Evolutionary conservation across 306 rosid species (phyloP), one percentile per base, ranked within the genome.

Genomic region (Hippophae tibetana): DNA sequence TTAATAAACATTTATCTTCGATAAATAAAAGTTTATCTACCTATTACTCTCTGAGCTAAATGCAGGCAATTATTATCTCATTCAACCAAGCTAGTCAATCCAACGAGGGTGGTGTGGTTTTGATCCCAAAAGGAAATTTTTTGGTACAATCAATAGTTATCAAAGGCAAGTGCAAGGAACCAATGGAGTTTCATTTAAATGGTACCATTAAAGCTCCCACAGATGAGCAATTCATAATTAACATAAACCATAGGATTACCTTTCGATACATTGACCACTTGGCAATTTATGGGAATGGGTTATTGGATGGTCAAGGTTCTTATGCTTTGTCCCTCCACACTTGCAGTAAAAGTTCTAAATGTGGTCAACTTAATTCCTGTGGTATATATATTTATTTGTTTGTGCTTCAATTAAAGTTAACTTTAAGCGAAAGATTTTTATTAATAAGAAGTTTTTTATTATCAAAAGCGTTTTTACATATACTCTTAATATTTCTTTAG

Each of bases 21-120:
- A 1, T 0, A 0, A 18, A 18, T 18, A 18, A 18, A 18, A 18
- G 23, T 18, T 18, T 1, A 18, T 18, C 23, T 18, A 18, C 1
- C 23, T 18, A 18, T 18, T 18, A 18, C 23, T 18, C 23, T 18
- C 1, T 18, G 23, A 18, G 23, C 23, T 18, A 3, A 11, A 40
- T 57, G 13, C 42, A 73, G 79, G 73, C 72, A 25, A 45, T 78
- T 47, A 10, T 6, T 3, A 4, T 9, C 23, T 76, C 66, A 14
- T 77, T 72, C 73, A 49, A 41, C 13, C 40, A 18, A 43, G 82
- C 82, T 11, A 73, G 82, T 60, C 56, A 27, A 43, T 18, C 49
- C 13, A n/a, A 13, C 3, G 70, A 59, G 9, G 51, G 48, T 9
- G 61, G 42, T 12, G 50, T 58, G 47, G 58, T 78, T 42, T 43